A percentile compares a stretch with the other conserved stretches of the same genome.
These are phyloP conservation scores for Austroboletus sp. DNA, from an alignment of 1,284 basidiomycete genomes.

Conservation along the genomic window DNA sequence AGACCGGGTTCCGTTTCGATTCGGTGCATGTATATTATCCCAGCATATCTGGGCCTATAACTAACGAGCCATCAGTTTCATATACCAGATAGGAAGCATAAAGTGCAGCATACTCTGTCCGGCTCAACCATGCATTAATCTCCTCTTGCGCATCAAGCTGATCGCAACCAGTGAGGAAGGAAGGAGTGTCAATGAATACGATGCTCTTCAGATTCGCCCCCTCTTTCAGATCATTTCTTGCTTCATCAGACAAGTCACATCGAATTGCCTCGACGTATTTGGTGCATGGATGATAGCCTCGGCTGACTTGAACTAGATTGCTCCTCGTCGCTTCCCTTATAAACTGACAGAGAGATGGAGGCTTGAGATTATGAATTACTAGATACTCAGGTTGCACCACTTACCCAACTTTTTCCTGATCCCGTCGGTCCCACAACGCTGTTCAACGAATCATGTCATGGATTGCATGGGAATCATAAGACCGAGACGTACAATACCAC, in stretches of 20 bases:
- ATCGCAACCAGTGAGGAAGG: slow-evolving; percentile 13
- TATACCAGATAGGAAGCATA: not conserved
- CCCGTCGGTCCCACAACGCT: slow-evolving; percentile 23
- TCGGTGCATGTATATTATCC: slow-evolving; percentile 24
- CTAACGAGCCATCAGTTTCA: slow-evolving; percentile 3
- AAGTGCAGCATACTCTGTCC: not conserved
- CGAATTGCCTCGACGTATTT: slow-evolving; percentile 13
- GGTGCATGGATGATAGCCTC: slow-evolving; percentile 13
- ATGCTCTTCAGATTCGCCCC: slow-evolving; percentile 6
- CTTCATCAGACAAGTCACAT: slow-evolving; percentile 17
- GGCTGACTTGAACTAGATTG: slow-evolving; percentile 7
- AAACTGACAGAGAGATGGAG: slow-evolving; percentile 12
- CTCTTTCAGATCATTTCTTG: slow-evolving; percentile 2
- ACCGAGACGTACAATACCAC: slow-evolving; percentile 16
- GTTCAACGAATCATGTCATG: slow-evolving; percentile 1
- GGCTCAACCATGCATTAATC: slow-evolving; percentile 7
- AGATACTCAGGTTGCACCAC: not conserved
- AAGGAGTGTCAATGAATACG: slow-evolving; percentile 21
- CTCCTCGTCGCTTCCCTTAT: slow-evolving; percentile 12
- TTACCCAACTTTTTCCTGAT: slow-evolving; percentile 24
- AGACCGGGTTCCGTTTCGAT: slow-evolving; percentile 15
- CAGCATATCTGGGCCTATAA: slow-evolving; percentile 1
- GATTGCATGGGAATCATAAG: no score
- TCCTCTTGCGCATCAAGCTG: slow-evolving; percentile 8
- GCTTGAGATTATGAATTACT: no score